Base-by-base conservation (phyloP, 805 yeast genomes). In the Tetrapisispora namnaoensis region DNA sequence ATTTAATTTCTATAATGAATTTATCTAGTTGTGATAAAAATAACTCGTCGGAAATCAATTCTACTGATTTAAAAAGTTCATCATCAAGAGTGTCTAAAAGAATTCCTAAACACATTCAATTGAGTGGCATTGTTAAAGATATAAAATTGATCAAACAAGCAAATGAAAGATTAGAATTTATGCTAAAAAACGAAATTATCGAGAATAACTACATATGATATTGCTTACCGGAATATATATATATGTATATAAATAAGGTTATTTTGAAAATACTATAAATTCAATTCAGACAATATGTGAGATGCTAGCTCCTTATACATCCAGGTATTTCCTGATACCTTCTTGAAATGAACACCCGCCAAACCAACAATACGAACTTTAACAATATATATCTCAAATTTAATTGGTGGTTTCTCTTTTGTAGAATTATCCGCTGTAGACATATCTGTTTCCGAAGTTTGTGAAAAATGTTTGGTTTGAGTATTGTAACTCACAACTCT, bases 291-390 rank as follows among this genome's bases (percentile, higher is more conserved):
- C 66, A 90, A 76, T 45, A 90, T 84, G 63, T 82, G 87, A 48
- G 91, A 82, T 1, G 97, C 97, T 61, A 90, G 72, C 10, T 89
- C 82, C 71, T 91, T 90, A 69, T 90, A 90, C 69, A 84, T 79
- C 97, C 97, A 90, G 1, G 96, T 87, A 64, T 91, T 89, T 60
- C 98, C 98, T 50, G 86, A 76, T 30, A 90, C 76, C 64, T 90
- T 90, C 74, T 91, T 91, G 72, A 90, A 89, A 65, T 91, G 97
- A 44, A 90, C 90, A 67, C 98, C 98, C 55, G 85, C 89, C 51
- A 91, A 72, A 4, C 95, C 88, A 48, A 90, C 85, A 55, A 90
- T 75, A 42, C 96, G 95, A 44, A 90, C 95, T 63, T 89, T 89
- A 38, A 90, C 97, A 53, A 90, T 81, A 63, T 86, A 89, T 53